A percentile compares a stretch with the other conserved stretches of the same genome.
These are phyloP conservation scores for Coleophoma eucalyptorum DNA, from an alignment of 2,329 filamentous ascomycete species.

Conservation along the genomic window DNA sequence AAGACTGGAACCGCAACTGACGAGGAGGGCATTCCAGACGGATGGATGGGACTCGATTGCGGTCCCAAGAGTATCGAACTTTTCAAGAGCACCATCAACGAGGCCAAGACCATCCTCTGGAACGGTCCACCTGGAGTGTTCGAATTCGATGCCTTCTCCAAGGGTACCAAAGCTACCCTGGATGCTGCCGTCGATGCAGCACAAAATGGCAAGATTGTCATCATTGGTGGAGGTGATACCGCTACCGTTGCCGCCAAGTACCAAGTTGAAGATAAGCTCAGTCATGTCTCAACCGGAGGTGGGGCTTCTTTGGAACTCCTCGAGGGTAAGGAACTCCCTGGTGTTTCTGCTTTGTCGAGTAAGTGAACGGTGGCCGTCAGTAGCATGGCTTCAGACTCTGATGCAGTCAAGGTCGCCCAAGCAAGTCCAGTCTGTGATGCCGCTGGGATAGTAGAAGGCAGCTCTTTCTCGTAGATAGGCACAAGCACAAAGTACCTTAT, in stretches of 20 bases:
- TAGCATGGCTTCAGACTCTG: constrained; percentile 18
- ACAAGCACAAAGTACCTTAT: background rate
- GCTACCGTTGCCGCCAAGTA: constrained; percentile 98
- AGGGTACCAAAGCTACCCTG: constrained; percentile 86
- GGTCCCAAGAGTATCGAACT: constrained; percentile 84
- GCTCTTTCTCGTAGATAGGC: background rate
- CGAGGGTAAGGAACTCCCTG: constrained; percentile 96
- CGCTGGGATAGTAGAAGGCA: background rate
- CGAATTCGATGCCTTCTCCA: constrained; percentile 92
- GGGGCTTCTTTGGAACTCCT: constrained; percentile 94
- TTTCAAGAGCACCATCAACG: constrained; percentile 81
- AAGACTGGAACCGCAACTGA: constrained; percentile 79
- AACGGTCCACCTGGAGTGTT: constrained; percentile 98
- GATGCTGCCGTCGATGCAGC: constrained; percentile 82
- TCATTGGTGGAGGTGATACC: constrained; percentile 97
- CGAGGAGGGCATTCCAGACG: constrained; percentile 85
- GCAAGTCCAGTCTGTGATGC: constrained; percentile 23
- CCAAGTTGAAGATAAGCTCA: constrained; percentile 91
- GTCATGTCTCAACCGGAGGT: constrained; percentile 95
- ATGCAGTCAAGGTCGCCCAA: constrained; percentile 22
- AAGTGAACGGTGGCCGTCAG: constrained; percentile 43
- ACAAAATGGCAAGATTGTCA: constrained; percentile 86
- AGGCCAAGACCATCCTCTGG: constrained; percentile 96
- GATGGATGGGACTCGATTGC: constrained; percentile 97
- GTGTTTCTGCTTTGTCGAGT: constrained; percentile 85